These are phyloP conservation scores for Neofusicoccum cordaticola DNA, from an alignment of 2,329 filamentous ascomycete genomes.

Conservation along the genomic window DNA sequence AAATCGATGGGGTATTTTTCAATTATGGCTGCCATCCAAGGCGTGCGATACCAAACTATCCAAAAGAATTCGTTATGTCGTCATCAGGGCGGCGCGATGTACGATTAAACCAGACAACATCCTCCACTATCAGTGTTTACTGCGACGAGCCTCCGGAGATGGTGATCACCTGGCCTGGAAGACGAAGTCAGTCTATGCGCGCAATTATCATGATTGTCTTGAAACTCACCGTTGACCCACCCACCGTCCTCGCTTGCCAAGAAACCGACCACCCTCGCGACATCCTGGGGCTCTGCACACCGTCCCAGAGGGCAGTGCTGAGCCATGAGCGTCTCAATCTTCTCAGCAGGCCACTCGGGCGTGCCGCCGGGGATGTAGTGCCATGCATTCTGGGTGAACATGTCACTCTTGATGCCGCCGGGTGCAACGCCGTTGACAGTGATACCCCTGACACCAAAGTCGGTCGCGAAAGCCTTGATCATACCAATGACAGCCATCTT, in stretches of 20 bases:
- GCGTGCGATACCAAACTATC: background rate
- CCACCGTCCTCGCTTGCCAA: conserved; percentile 39
- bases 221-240: conserved; percentile 36
- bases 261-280: conserved; percentile 42
- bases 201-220: background rate
- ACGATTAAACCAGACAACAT: background rate
- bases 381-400: conserved; percentile 67
- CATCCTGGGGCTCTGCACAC: conserved; percentile 48
- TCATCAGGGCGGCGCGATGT: background rate
- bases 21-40: background rate
- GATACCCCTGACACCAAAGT: conserved; percentile 65
- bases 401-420: conserved; percentile 72
- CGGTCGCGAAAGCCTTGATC: conserved; percentile 68
- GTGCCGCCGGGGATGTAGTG: conserved; percentile 49
- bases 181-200: conserved; percentile 14
- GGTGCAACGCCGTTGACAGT: conserved; percentile 72
- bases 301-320: conserved; percentile 49
- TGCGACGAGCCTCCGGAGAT: conserved; percentile 42
- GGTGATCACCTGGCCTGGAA: conserved; percentile 37
- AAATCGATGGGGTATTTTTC: background rate
- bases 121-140: conserved; percentile 20
- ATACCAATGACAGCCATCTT: conserved; percentile 73
- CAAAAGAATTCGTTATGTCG: background rate
- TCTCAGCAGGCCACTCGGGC: conserved; percentile 49
- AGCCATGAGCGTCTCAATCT: conserved; percentile 51